phyloP scores from a whole-genome alignment of 495 filamentous ascomycete genomes.

The Xylaria cubensis region DNA sequence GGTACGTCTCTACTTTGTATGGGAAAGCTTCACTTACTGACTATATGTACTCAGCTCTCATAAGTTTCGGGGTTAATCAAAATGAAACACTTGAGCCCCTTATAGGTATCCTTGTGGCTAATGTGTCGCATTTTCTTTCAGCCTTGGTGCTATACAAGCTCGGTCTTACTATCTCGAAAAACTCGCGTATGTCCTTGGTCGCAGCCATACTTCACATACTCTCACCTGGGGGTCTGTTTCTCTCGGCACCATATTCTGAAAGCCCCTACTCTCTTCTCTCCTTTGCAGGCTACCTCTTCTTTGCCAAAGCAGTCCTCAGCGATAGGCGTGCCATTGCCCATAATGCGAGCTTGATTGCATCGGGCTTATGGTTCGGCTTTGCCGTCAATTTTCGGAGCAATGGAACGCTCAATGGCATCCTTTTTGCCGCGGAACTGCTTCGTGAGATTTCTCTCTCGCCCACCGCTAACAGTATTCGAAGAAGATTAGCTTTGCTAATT shows the following conservation, averaged over 20 bases:
- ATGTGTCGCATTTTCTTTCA: constrained; percentile 75
- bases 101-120: constrained; percentile 68
- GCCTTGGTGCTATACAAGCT: constrained; percentile 73
- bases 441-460: constrained; percentile 58
- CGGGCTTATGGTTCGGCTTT: constrained; percentile 70
- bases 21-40: not conserved
- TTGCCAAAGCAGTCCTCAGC: constrained; percentile 60
- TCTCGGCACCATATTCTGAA: constrained; percentile 88
- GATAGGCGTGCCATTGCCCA: constrained; percentile 35
- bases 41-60: constrained; percentile 30
- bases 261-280: constrained; percentile 78
- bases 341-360: constrained; percentile 59
- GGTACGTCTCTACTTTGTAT: constrained; percentile 31
- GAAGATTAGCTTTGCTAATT: constrained; percentile 61
- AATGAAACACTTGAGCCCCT: constrained; percentile 45
- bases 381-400: constrained; percentile 84
- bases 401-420: constrained; percentile 80
- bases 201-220: constrained; percentile 78
- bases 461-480: constrained; percentile 45
- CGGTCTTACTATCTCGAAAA: constrained; percentile 51
- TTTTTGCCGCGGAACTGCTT: constrained; percentile 50
- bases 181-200: constrained; percentile 64
- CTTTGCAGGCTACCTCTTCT: constrained; percentile 74
- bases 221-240: constrained; percentile 86
- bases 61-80: constrained; percentile 25